phyloP scores from a whole-genome alignment of 768 basidiomycete species.

The Auricularia cornea region DNA sequence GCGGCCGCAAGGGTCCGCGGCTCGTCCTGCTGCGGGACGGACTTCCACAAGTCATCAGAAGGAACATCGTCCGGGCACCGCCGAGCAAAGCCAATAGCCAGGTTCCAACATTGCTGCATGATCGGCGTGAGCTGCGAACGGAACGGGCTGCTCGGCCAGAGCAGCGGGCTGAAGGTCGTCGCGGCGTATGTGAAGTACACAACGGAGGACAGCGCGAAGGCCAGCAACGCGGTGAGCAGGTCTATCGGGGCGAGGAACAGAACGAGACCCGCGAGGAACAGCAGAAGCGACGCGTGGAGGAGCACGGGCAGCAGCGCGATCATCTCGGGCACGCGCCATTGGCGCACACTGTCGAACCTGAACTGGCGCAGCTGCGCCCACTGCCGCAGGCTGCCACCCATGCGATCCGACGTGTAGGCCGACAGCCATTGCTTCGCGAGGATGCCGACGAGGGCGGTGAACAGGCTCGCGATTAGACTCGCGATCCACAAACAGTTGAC shows the following conservation, averaged over 20 bases:
- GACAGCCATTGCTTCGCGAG: slow-evolving; percentile 43
- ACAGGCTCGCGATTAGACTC: slow-evolving; percentile 29
- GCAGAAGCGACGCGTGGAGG: slow-evolving; percentile 39
- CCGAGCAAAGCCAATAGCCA: too few relatives aligned
- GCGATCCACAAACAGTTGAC: slow-evolving; percentile 37
- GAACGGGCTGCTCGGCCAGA: not conserved
- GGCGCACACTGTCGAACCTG: slow-evolving; percentile 30
- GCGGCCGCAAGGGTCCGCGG: too few relatives aligned
- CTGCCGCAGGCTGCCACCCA: slow-evolving; percentile 21
- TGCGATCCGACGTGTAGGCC: slow-evolving; percentile 25
- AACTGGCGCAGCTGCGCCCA: slow-evolving; percentile 35
- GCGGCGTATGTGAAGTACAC: not conserved
- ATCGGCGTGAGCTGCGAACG: not conserved
- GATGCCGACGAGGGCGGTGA: slow-evolving; percentile 36
- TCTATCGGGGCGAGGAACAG: slow-evolving; percentile 31
- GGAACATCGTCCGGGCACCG: too few relatives aligned
- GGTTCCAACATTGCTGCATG: too few relatives aligned
- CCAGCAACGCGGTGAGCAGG: not conserved
- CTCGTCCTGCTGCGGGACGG: too few relatives aligned
- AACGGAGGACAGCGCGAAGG: not conserved
- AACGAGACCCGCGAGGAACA: slow-evolving; percentile 43
- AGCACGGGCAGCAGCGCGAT: slow-evolving; percentile 37
- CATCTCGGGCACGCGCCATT: slow-evolving; percentile 30
- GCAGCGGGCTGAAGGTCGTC: not conserved
- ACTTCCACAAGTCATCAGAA: too few relatives aligned